phyloP scores from a whole-genome alignment of 306 rosid genomes.

The Carpinus fangiana region DNA sequence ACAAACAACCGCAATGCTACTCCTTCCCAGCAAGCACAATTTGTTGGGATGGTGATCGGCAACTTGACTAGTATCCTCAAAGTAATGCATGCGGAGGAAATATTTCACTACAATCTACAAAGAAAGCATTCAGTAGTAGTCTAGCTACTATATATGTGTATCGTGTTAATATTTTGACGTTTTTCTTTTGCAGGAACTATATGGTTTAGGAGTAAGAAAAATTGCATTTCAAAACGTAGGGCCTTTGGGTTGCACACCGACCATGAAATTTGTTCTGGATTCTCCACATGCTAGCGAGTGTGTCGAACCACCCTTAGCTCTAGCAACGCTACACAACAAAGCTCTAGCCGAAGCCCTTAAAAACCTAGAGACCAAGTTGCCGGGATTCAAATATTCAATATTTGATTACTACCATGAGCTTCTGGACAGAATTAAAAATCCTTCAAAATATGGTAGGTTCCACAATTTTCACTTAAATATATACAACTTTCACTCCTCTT shows the following conservation, averaged over 20 bases:
- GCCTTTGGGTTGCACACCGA: slow-evolving; percentile 25
- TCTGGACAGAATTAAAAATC: slow-evolving; percentile 10
- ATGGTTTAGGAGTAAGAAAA: slow-evolving; percentile 28
- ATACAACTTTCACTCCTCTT: background rate
- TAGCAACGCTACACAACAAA: slow-evolving; percentile 25
- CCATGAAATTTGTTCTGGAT: background rate
- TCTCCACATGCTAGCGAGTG: slow-evolving; percentile 2
- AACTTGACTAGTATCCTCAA: slow-evolving; percentile 30
- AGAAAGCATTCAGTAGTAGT: background rate
- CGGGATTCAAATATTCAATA: slow-evolving; percentile 20
- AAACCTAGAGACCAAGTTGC: slow-evolving; percentile 13
- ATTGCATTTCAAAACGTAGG: slow-evolving; percentile 24
- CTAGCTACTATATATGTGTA: no score
- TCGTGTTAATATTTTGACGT: background rate
- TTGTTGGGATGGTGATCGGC: slow-evolving; percentile 32
- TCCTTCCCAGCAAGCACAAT: slow-evolving; percentile 9
- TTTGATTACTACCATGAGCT: slow-evolving; percentile 14
- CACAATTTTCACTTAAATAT: background rate
- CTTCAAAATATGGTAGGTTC: slow-evolving; percentile 22
- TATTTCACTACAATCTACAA: background rate
- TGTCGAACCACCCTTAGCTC: background rate
- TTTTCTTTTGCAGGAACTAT: slow-evolving; percentile 22
- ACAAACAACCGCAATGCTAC: slow-evolving; percentile 21
- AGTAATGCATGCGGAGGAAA: slow-evolving; percentile 5
- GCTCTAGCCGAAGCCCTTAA: slow-evolving; percentile 13